Evolutionary conservation across 257 asterid genomes (phyloP), one percentile per base, ranked within the genome.

Genomic region (Schizonepeta tenuifolia): DNA sequence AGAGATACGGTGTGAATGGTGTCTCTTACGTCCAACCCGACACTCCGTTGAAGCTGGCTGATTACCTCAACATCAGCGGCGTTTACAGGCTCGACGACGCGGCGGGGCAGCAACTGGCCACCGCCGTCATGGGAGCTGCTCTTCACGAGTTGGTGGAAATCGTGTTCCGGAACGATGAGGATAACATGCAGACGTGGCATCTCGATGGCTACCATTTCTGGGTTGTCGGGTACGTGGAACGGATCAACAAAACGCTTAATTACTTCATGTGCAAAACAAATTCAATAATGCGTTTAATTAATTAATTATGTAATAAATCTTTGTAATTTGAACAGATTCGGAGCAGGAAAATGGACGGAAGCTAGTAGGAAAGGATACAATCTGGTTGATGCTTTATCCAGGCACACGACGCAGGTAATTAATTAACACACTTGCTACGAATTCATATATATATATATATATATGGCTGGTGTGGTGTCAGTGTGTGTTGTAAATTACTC

Each of bases 121-220:
- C 91, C 1, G 86, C 78, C 1, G 97, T 94, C 66, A 1, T 94
- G 76, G 90, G 95, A 51, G 50, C 87, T 57, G 70, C 86, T 57
- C 96, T 80, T 75, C 99, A 94, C n/a, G 97, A 94, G 17, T 91
- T 89, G 77, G 47, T 94, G 0, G 96, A 94, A 75, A 72, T 94
- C 12, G 90, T 94, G 50, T 82, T 91, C 66, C 96, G 91, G 70
- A 91, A 94, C 74, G 74, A 88, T 7, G 97, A 89, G 77, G 76
- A 70, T 21, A 13, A 77, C 65, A 43, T 91, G 60, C 97, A 94
- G 20, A 78, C 96, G 0, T 88, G 96, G 99, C 99, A 94, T 82
- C 88, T 94, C 22, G 97, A 94, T 53, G 99, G 99, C 63, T 88
- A 91, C 44, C 96, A 91, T 81, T 94, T 91, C 83, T 94, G 99